phyloP scores from a whole-genome alignment of 768 basidiomycete species.

The Russula dissimulans region DNA sequence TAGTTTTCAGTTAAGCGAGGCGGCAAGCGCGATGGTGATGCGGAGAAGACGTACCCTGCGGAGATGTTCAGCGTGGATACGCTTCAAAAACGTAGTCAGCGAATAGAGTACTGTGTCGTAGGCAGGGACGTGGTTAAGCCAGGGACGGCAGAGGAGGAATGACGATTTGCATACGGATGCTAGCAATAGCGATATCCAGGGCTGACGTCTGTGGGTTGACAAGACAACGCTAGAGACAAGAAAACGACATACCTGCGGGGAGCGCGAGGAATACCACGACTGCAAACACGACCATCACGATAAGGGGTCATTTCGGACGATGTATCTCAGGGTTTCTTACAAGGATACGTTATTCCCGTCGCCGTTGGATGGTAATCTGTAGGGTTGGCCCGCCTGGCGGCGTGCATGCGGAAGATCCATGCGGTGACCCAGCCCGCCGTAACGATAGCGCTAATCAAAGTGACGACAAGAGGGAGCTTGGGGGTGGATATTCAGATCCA shows the following conservation, averaged over 20 bases:
- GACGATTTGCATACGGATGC: neutral
- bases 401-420: neutral
- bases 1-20: neutral
- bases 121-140: neutral
- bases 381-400: neutral
- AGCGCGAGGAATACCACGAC: conserved; percentile 4
- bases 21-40: neutral
- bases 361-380: too few relatives aligned
- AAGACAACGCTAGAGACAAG: neutral
- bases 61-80: conserved; percentile 9
- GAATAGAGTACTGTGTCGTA: neutral
- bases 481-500: neutral
- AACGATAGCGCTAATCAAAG: neutral
- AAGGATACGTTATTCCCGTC: neutral
- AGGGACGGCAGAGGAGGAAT: neutral
- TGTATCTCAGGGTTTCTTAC: neutral
- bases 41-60: conserved; percentile 1
- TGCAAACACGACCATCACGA: neutral
- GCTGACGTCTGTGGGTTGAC: neutral
- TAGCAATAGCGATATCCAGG: conserved; percentile 1
- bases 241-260: conserved; percentile 3
- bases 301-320: neutral
- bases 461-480: conserved; percentile 1
- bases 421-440: neutral
- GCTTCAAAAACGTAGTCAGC: neutral